phyloP scores from a whole-genome alignment of 352 stramenopile species.

The Pythium rhizo-oryzae region DNA sequence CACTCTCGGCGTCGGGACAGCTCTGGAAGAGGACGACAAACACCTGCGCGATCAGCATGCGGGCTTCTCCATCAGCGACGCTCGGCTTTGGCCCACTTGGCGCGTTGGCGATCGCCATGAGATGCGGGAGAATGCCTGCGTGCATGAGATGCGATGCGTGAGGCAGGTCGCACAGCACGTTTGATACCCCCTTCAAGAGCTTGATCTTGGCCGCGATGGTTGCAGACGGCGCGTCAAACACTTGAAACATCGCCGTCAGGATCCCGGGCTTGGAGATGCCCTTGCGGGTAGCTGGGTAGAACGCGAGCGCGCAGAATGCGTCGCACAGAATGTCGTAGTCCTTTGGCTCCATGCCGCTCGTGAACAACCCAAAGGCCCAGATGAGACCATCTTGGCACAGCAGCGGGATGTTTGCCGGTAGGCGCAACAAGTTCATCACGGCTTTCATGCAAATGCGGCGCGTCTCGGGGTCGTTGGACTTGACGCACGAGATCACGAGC shows the following conservation, averaged over 20 bases:
- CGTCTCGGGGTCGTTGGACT: slow-evolving; percentile 79
- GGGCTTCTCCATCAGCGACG: neutral
- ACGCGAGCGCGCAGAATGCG: slow-evolving; percentile 62
- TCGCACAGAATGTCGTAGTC: slow-evolving; percentile 71
- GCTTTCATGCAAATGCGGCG: slow-evolving; percentile 72
- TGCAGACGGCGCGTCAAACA: slow-evolving; percentile 34
- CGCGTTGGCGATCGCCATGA: slow-evolving; percentile 30
- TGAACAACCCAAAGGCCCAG: slow-evolving; percentile 71
- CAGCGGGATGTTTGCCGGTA: slow-evolving; percentile 46
- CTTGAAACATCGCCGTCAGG: slow-evolving; percentile 44
- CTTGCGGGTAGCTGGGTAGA: slow-evolving; percentile 49
- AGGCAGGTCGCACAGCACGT: slow-evolving; percentile 46
- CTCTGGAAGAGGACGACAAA: slow-evolving; percentile 40
- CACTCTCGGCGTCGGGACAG: slow-evolving; percentile 31
- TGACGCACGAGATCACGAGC: slow-evolving; percentile 81
- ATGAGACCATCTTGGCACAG: slow-evolving; percentile 73
- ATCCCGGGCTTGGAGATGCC: slow-evolving; percentile 49
- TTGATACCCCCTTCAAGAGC: slow-evolving; percentile 52
- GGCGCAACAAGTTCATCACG: slow-evolving; percentile 66
- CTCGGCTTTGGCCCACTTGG: too few species aligned
- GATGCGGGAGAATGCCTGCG: slow-evolving; percentile 28
- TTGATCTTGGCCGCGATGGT: slow-evolving; percentile 36
- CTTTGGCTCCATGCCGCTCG: slow-evolving; percentile 46
- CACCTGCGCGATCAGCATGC: slow-evolving; percentile 32
- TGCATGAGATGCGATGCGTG: slow-evolving; percentile 33